Base-by-base conservation (phyloP, 108 stramenopile genomes). In the Nitzschia putrida region DNA sequence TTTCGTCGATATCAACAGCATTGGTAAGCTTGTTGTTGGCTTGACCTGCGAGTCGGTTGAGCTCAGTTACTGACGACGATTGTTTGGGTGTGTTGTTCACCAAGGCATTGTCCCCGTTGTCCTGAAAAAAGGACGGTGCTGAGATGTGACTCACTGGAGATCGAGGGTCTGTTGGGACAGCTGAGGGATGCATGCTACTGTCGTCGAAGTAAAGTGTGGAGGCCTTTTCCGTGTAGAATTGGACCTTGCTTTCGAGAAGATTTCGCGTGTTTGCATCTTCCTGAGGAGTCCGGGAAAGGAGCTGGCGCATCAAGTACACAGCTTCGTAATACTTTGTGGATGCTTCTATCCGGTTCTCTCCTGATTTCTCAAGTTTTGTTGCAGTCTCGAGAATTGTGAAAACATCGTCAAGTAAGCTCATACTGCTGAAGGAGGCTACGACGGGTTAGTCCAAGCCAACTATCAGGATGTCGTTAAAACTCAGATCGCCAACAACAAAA, bases 301-400 rank as follows among this genome's bases (percentile, higher is more conserved):
- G 49, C 11, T 66, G 60, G 37, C 83, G 78, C 81, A 90, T 77
- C 67, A 86, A 74, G 39, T 83, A 85, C 41, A 76, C 76, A 26
- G 85, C 85, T 49, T 87, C 86, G 53, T 76, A 74, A 51, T 85
- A 86, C 54, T 80, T 85, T 2, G 80, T 86, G 45, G 77, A 78
- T 13, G 82, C 83, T 53, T 77, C 81, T 20, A 78, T 81, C 14
- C 61, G 66, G 26, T 80, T 65, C 0, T 34, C 47, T 18, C 67
- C 71, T 13, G 67, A 47, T 24, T 77, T 66, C 47, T 87, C 85
- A 23, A 87, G 64, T 29, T 39, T 14, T n/a, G 66, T 71, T 0
- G 84, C 85, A 21, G 71, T 60, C 54, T 72, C 64, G 37, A 90
- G 76, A n/a, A 90, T 70, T 22, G 69, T 65, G 65, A 90, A 84